A percentile compares a stretch with the other conserved stretches of the same genome.
phyloP scores from a whole-genome alignment of 371 early-diverging fungal genomes.

The Mucor mucedo region DNA sequence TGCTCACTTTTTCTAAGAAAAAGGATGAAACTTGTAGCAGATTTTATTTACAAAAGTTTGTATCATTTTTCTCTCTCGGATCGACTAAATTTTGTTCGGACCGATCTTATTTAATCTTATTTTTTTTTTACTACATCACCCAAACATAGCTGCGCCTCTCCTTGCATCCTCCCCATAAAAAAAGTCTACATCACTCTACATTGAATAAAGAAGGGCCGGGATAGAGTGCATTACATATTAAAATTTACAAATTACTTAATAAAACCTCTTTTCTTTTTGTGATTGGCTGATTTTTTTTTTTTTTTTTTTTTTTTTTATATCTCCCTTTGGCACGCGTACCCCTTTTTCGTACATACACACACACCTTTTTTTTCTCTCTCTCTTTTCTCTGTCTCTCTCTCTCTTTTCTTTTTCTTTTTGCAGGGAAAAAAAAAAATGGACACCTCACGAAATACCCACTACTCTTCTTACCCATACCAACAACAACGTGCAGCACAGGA shows the following conservation, averaged over 20 bases:
- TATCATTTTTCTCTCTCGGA: neutral
- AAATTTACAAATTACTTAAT: too few relatives aligned
- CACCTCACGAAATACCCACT: conserved; percentile 31
- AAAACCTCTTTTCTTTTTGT: too few relatives aligned
- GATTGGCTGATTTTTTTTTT: too few relatives aligned
- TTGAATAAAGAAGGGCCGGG: neutral
- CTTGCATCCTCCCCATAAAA: neutral
- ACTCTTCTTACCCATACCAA: conserved; percentile 30
- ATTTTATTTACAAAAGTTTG: too few relatives aligned
- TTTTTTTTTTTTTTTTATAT: too few relatives aligned
- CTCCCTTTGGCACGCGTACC: neutral
- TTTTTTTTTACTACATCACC: neutral
- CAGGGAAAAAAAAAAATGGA: conserved; percentile 19
- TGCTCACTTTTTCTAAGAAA: neutral
- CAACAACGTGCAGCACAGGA: conserved; percentile 14
- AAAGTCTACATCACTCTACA: neutral
- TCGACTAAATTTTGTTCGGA: neutral
- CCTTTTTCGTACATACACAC: neutral
- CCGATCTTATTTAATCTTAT: conserved; percentile 3
- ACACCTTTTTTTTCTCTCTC: conserved; percentile 2
- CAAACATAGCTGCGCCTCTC: neutral
- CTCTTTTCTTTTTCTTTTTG: neutral
- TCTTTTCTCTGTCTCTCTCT: conserved; percentile 5
- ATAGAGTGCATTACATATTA: too few relatives aligned
- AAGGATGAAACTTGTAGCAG: conserved; percentile 5